Conservation (phyloP, 768 basidiomycete species). For the Suillus weaverae region DNA sequence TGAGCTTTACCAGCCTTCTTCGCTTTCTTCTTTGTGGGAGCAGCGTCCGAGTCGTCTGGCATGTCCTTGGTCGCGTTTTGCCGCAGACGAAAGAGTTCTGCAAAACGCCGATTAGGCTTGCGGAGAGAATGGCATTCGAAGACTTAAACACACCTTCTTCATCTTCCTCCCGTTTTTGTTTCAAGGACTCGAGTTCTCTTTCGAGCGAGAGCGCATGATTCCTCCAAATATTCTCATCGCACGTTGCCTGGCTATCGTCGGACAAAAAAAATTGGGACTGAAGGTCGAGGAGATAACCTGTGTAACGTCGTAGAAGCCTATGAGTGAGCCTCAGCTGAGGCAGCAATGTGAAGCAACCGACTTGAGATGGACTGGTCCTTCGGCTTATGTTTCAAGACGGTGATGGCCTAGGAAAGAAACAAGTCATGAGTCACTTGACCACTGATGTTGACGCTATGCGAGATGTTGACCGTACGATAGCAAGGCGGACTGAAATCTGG, state of each 20-base stretch:
- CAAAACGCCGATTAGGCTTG: background rate
- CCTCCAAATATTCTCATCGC: conserved; percentile 18
- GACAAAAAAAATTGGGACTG: conserved; percentile 22
- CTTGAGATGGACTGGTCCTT: conserved; percentile 24
- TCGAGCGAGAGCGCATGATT: conserved; percentile 32
- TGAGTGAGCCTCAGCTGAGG: background rate
- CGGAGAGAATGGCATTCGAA: background rate
- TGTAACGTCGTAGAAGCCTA: background rate
- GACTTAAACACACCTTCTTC: conserved; percentile 20
- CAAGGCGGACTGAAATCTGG: background rate
- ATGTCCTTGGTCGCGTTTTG: conserved; percentile 16
- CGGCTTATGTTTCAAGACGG: conserved; percentile 27
- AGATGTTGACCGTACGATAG: background rate
- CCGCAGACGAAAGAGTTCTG: conserved; percentile 25
- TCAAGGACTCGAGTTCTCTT: conserved; percentile 20
- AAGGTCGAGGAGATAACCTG: conserved; percentile 31
- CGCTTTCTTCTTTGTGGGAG: conserved; percentile 27
- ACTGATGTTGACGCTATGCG: background rate
- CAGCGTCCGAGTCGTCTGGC: conserved; percentile 13
- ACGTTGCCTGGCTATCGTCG: conserved; percentile 2
- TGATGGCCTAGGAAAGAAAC: conserved; percentile 17
- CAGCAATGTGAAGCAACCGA: conserved; percentile 10
- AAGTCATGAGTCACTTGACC: background rate
- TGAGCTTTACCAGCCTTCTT: conserved; percentile 24
- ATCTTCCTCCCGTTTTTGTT: conserved; percentile 23